These are phyloP conservation scores for Canna indica DNA, from an alignment of 176 grass and related monocot genomes.

Conservation along the genomic window DNA sequence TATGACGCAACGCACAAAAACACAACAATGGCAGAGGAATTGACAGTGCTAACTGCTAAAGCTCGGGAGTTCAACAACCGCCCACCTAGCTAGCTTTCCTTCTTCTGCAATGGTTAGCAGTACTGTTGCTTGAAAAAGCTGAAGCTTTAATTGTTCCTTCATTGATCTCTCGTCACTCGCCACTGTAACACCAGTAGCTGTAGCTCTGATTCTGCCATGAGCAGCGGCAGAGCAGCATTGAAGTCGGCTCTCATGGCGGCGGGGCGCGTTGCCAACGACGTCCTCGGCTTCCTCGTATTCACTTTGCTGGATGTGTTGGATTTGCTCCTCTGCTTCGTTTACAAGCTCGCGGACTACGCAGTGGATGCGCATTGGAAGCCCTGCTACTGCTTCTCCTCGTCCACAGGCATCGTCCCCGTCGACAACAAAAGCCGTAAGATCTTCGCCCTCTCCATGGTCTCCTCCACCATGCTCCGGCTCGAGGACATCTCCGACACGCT, in stretches of 20 bases:
- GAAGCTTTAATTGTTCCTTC: too few relatives aligned
- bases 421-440: slow-evolving; percentile 36
- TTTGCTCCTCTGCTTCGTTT: slow-evolving; percentile 53
- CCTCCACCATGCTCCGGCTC: slow-evolving; percentile 61
- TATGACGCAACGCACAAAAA: too few relatives aligned
- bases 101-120: too few relatives aligned
- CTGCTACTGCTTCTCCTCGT: slow-evolving; percentile 70
- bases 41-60: too few relatives aligned
- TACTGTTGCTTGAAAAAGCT: too few relatives aligned
- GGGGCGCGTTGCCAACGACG: slow-evolving; percentile 58
- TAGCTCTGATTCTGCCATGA: not conserved
- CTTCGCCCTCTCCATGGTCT: slow-evolving; percentile 66
- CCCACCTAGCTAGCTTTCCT: too few relatives aligned
- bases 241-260: slow-evolving; percentile 33
- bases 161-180: too few relatives aligned
- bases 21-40: too few relatives aligned
- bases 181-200: too few relatives aligned
- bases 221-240: not conserved
- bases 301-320: slow-evolving; percentile 60
- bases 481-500: slow-evolving; percentile 98
- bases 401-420: not conserved
- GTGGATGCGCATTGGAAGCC: slow-evolving; percentile 75
- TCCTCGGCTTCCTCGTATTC: slow-evolving; percentile 73
- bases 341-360: slow-evolving; percentile 74
- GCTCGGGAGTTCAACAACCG: too few relatives aligned